Conservation (phyloP, 2,329 filamentous ascomycete genomes). For the Fusarium luffae region DNA sequence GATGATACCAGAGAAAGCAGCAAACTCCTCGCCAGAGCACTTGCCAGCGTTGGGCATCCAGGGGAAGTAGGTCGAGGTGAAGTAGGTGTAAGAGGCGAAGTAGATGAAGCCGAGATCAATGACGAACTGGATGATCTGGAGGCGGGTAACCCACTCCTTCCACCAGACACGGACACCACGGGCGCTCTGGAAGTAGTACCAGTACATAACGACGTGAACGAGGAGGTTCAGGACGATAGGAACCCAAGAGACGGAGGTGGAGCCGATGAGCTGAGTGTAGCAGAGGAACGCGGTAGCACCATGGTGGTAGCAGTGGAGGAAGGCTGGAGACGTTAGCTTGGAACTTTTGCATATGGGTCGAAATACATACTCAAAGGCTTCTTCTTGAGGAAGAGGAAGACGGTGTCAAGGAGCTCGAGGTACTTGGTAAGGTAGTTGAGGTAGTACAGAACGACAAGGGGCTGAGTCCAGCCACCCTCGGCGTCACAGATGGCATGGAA, state of each 20-base stretch:
- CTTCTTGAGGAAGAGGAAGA: slow-evolving; percentile 99
- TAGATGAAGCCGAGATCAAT: slow-evolving; percentile 98
- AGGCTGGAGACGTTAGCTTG: slow-evolving; percentile 66
- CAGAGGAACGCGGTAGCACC: slow-evolving; percentile 95
- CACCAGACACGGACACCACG: slow-evolving; percentile 97
- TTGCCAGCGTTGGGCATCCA: slow-evolving; percentile 85
- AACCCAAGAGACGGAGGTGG: slow-evolving; percentile 95
- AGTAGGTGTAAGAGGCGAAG: slow-evolving; percentile 99
- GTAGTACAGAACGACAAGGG: slow-evolving; percentile 94
- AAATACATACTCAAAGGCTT: slow-evolving; percentile 78
- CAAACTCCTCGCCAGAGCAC: slow-evolving; percentile 97
- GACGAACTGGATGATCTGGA: slow-evolving; percentile 97
- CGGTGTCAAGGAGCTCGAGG: slow-evolving; percentile 92
- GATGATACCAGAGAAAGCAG: slow-evolving; percentile 89
- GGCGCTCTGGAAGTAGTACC: slow-evolving; percentile 99
- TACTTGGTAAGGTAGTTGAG: slow-evolving; percentile 99
- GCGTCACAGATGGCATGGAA: slow-evolving; percentile 88
- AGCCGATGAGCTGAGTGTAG: slow-evolving; percentile 95
- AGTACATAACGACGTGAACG: slow-evolving; percentile 99
- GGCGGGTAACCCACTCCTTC: slow-evolving; percentile 99
- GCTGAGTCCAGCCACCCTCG: slow-evolving; percentile 92
- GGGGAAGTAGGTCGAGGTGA: slow-evolving; percentile 88
- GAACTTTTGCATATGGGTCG: not conserved
- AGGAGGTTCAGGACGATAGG: slow-evolving; percentile 91
- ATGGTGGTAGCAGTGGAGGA: slow-evolving; percentile 99